Base-by-base conservation (phyloP, 164 flowering plant species). In the Aristolochia californica region DNA sequence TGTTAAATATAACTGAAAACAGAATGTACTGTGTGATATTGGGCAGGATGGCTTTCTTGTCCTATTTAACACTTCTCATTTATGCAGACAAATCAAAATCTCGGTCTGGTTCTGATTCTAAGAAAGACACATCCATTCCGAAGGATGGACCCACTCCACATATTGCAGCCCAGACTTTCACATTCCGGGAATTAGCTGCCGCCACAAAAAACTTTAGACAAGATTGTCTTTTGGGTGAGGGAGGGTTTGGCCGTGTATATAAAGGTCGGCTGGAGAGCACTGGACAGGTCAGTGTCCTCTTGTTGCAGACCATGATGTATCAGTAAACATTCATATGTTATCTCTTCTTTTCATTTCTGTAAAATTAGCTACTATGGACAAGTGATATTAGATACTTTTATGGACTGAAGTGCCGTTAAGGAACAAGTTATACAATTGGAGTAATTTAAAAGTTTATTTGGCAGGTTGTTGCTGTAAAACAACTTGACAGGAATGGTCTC, bases 41-140 rank as follows among this genome's bases (percentile, higher is more conserved):
- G 23, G 20, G 51, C 51, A n/a, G 20, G 12, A 9, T n/a, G 11
- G 23, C 10, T 5, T n/a, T 48, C 22, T n/a, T n/a, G 20, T 48
- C 51, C 20, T 4, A 22, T 5, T 48, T 9, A 16, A 48, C 51
- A n/a, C 51, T 12, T 50, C 15, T 17, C 22, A 62, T 63, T 25
- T 62, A 45, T 47, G 75, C 70, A 45, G 61, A 61, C 61, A 49
- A 27, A 44, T 68, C 60, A 30, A 56, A 45, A 26, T n/a, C 43
- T 25, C 48, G 60, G 45, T n/a, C 27, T 43, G 60, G 45, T 24
- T n/a, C 26, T 45, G 60, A 57, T 23, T 43, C 60, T 40, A 57
- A 44, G 49, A 57, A 57, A 17, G 60, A 57, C 3, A 40, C 24
- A 38, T 18, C 60, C 15, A 18, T 26, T 40, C 12, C 30, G 20